Evolutionary conservation across 1,139 yeast genomes (phyloP), one percentile per base, ranked within the genome.

Genomic region (Kodamaea arcana): DNA sequence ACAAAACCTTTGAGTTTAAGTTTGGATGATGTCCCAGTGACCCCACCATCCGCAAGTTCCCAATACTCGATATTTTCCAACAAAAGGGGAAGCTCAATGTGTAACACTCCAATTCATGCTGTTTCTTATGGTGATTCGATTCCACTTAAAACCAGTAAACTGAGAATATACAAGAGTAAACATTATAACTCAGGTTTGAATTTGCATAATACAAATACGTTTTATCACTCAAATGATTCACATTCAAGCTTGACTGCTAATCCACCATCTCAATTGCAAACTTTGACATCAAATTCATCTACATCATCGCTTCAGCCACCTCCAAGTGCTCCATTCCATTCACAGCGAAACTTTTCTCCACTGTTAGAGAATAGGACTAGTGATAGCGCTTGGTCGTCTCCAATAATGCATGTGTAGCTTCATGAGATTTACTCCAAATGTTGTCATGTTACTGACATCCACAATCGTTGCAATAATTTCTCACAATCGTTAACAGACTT

Each of bases 41-140:
- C 72, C 2, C 72, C 72, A 15, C 72, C 72, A 20, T 62, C 67
- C 30, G 71, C 70, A 15, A 60, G 66, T 13, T 64, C 71, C 3
- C 70, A 63, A 46, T 57, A 62, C 36, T 62, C 68, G 20, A 58
- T 65, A 9, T 65, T 65, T 40, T 65, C 70, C 11, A 56, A 54
- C 40, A 52, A 53, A 42, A 51, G 60, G 39, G 36, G 44, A 28
- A 44, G 45, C 30, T 56, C 64, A 22, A 51, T 49, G 16, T 58
- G 58, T 39, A 57, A 52, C 15, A 59, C 65, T 3, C 67, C 67
- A 12, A 50, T 56, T 22, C 54, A 55, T 40, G 45, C 50, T 23
- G 29, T 38, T 6, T 32, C 35, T 7, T 30, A 32, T 28, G 23
- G 31, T 4, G 31, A 24, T 15, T 20, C 35, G 22, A 35, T 29